A percentile compares a stretch with the other conserved stretches of the same genome.
Evolutionary conservation across 2,329 filamentous ascomycete genomes (phyloP).

Genomic region (Coccinonectria pachysandricola): DNA sequence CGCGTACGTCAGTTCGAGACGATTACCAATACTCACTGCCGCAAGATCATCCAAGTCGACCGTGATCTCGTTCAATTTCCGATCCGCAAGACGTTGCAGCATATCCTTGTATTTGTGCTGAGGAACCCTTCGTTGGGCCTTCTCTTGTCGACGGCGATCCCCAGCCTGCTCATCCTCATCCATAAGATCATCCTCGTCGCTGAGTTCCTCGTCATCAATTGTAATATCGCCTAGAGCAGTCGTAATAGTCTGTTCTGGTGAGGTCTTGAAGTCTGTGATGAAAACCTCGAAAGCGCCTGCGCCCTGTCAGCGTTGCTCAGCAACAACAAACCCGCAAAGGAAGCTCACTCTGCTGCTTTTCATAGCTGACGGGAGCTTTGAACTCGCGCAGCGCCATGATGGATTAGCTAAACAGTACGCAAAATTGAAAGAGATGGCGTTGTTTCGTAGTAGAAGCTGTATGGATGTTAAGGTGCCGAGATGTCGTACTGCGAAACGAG

Average conservation of each 20-base stretch:
- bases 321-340: too few relatives aligned
- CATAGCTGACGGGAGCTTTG: conserved; percentile 74
- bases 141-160: conserved; percentile 38
- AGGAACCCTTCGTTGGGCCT: conserved; percentile 40
- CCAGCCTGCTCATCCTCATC: conserved; percentile 62
- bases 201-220: conserved; percentile 76
- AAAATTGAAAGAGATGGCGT: conserved; percentile 8
- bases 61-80: conserved; percentile 63
- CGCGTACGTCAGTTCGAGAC: too few relatives aligned
- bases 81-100: conserved; percentile 78
- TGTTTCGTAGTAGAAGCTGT: conserved; percentile 6
- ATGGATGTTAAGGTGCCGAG: conserved; percentile 6
- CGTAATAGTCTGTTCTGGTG: conserved; percentile 58
- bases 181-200: conserved; percentile 90
- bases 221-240: conserved; percentile 76
- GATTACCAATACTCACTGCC: conserved; percentile 49
- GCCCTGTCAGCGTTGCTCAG: conserved; percentile 2
- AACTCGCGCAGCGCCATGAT: conserved; percentile 79
- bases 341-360: conserved; percentile 66
- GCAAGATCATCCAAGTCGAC: conserved; percentile 86
- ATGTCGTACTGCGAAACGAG: conserved; percentile 1
- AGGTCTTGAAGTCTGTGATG: conserved; percentile 77
- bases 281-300: conserved; percentile 79
- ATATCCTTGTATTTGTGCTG: conserved; percentile 83
- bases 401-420: conserved; percentile 12